Conservation (phyloP, 805 yeast genomes). For the Hanseniaspora taiwanica region DNA sequence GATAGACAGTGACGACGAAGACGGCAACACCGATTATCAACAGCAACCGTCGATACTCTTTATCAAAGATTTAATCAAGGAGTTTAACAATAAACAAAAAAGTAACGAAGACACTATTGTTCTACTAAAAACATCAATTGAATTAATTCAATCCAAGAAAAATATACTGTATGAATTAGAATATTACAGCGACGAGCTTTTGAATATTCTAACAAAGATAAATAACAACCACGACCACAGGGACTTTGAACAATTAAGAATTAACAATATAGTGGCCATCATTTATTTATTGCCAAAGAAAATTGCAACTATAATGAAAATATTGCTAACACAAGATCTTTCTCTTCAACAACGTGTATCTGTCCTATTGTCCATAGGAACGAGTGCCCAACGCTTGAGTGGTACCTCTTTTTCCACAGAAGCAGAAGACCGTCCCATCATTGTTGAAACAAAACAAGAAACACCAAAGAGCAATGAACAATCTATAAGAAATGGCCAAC, state of each 20-base stretch:
- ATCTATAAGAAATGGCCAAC: background rate
- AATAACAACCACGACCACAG: constrained; percentile 42
- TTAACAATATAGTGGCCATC: constrained; percentile 54
- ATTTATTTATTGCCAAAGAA: constrained; percentile 40
- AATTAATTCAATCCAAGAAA: constrained; percentile 53
- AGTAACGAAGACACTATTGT: constrained; percentile 34
- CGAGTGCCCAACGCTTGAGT: constrained; percentile 61
- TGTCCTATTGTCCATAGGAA: constrained; percentile 51
- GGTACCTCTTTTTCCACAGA: too few relatives aligned
- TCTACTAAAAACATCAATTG: constrained; percentile 27
- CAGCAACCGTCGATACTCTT: constrained; percentile 36
- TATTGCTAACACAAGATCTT: constrained; percentile 39
- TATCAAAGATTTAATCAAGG: constrained; percentile 54
- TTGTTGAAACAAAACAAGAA: constrained; percentile 19
- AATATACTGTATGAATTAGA: constrained; percentile 46
- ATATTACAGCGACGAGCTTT: constrained; percentile 41
- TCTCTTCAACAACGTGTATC: constrained; percentile 68
- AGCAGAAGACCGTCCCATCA: constrained; percentile 17
- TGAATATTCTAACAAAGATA: constrained; percentile 38
- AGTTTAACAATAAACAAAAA: constrained; percentile 31
- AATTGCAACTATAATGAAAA: constrained; percentile 18
- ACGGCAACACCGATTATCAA: background rate
- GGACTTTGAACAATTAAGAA: constrained; percentile 49
- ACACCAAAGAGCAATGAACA: constrained; percentile 1
- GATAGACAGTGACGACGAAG: background rate